These are phyloP conservation scores for Suillus discolor DNA, from an alignment of 768 basidiomycete genomes.

Conservation along the genomic window DNA sequence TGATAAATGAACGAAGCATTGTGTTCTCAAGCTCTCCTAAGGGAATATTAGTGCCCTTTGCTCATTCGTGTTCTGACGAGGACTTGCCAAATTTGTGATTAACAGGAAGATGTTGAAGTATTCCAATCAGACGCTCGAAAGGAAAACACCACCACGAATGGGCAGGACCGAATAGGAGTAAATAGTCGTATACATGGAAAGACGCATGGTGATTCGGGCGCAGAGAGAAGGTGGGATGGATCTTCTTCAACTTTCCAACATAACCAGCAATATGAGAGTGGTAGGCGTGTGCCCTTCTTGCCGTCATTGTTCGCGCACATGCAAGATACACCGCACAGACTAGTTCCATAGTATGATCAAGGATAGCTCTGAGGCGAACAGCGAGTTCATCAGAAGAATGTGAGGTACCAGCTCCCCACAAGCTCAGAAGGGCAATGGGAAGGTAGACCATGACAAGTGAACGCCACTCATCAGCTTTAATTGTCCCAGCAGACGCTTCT, in stretches of 20 bases:
- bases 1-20: too few relatives aligned
- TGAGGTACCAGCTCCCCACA: too few relatives aligned
- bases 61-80: too few relatives aligned
- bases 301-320: constrained; percentile 19
- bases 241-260: constrained; percentile 15
- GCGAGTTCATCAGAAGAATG: too few relatives aligned
- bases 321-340: constrained; percentile 28
- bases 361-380: background rate
- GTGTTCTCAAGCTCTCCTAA: too few relatives aligned
- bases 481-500: background rate
- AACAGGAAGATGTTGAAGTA: constrained; percentile 20
- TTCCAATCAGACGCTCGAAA: constrained; percentile 26
- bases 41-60: too few relatives aligned
- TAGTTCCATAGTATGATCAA: constrained; percentile 29
- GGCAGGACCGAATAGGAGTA: constrained; percentile 39
- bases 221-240: constrained; percentile 18
- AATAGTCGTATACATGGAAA: constrained; percentile 35
- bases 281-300: constrained; percentile 14
- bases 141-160: constrained; percentile 35
- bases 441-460: too few relatives aligned
- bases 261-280: constrained; percentile 20
- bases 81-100: constrained; percentile 42
- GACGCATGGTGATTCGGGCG: constrained; percentile 35
- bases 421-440: too few relatives aligned
- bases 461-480: too few relatives aligned